Evolutionary conservation across 305 asterid species (phyloP).

Genomic region (Solanum hybrid): DNA sequence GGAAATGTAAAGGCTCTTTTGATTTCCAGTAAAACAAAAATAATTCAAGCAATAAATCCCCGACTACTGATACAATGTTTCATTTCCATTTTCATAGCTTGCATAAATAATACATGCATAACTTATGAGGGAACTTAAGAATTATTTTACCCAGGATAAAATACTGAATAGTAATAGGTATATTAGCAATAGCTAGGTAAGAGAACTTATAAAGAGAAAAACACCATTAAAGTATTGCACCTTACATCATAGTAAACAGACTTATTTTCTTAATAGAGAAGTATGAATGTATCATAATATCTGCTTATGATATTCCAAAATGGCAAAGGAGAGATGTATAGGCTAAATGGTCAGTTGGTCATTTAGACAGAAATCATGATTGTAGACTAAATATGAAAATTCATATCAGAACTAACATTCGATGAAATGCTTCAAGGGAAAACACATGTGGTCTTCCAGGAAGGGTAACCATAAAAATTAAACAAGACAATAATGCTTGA

Average conservation of each 20-base stretch:
- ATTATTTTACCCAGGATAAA: not conserved
- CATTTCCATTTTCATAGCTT: not conserved
- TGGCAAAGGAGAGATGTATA: not conserved
- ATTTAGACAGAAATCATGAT: not conserved
- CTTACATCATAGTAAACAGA: not conserved
- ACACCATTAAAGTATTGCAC: not conserved
- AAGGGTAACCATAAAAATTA: not conserved
- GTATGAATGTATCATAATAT: not conserved
- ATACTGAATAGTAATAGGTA: not conserved
- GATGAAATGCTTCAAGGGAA: not conserved
- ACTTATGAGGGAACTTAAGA: not conserved
- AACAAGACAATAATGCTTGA: not conserved
- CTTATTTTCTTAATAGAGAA: not conserved
- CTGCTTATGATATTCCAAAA: not conserved
- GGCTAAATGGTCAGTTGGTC: not conserved
- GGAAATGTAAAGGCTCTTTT: not conserved
- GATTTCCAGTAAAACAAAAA: not conserved
- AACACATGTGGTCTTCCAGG: not conserved
- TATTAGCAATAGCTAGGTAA: not conserved
- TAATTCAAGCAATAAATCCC: not conserved
- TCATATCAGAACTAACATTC: not conserved
- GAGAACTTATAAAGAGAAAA: not conserved
- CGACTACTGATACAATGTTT: not conserved
- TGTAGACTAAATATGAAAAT: not conserved
- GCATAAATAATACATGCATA: not conserved